Percentiles rank a stretch among this genome's conserved stretches.
Evolutionary conservation across 768 basidiomycete genomes (phyloP).

Genomic region (Russula sp.): DNA sequence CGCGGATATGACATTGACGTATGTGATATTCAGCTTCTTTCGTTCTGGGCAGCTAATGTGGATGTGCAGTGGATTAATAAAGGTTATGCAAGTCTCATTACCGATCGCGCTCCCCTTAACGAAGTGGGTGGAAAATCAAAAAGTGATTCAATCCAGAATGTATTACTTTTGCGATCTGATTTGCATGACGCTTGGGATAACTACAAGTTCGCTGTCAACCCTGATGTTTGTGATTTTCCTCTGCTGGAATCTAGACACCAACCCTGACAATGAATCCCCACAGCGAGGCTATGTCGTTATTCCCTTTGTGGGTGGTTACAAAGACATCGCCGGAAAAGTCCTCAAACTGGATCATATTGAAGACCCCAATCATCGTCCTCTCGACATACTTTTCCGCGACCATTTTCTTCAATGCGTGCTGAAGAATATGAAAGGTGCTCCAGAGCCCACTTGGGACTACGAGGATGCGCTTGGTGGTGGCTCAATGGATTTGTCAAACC

Average conservation of each 20-base stretch:
- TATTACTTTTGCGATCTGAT: background rate
- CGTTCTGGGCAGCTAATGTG: background rate
- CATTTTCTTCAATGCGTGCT: slow-evolving; percentile 1
- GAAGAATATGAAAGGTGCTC: slow-evolving; percentile 1
- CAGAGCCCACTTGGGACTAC: background rate
- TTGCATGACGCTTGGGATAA: background rate
- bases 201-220: background rate
- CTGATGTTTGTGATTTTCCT: background rate
- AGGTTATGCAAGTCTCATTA: background rate
- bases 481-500: background rate
- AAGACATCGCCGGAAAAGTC: slow-evolving; percentile 1
- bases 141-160: background rate
- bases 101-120: background rate
- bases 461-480: background rate
- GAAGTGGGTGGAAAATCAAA: background rate
- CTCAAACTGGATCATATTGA: background rate
- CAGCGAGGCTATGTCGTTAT: background rate
- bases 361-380: background rate
- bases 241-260: too few relatives aligned
- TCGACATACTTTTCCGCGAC: background rate
- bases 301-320: background rate
- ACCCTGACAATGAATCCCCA: background rate
- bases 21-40: background rate
- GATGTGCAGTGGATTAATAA: background rate
- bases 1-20: background rate